A percentile compares a stretch with the other conserved stretches of the same genome.
These are phyloP conservation scores for Wickerhamomyces sp. DNA, from an alignment of 1,139 yeast genomes.

Conservation along the genomic window DNA sequence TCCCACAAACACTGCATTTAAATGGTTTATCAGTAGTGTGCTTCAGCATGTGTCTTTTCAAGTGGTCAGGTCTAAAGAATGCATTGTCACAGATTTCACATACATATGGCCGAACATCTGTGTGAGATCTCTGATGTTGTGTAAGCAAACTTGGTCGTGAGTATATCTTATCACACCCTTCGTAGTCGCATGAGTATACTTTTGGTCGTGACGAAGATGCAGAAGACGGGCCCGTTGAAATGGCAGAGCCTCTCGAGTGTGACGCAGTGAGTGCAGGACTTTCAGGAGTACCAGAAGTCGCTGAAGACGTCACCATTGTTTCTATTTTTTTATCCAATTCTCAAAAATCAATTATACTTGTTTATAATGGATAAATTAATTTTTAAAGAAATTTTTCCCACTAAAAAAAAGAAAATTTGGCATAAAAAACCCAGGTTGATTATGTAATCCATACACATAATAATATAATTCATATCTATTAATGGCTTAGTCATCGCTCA, in stretches of 20 bases:
- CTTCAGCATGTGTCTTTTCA: conserved; percentile 67
- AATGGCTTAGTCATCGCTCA: no score
- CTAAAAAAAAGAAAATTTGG: no score
- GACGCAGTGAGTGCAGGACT: not conserved
- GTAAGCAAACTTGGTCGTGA: conserved; percentile 77
- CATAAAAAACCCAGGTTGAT: no score
- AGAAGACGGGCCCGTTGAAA: conserved; percentile 25
- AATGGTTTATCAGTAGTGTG: conserved; percentile 68
- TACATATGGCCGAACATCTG: conserved; percentile 70
- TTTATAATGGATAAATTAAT: no score
- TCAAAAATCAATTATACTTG: no score
- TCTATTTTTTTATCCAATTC: not conserved
- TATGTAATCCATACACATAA: no score
- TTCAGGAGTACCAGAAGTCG: not conserved
- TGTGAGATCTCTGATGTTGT: conserved; percentile 77
- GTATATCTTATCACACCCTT: conserved; percentile 72
- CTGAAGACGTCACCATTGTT: not conserved
- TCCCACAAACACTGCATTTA: conserved; percentile 71
- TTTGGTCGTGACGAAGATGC: conserved; percentile 45
- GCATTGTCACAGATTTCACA: conserved; percentile 63
- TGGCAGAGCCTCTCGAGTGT: conserved; percentile 4
- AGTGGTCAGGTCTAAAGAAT: conserved; percentile 74
- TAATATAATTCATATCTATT: no score
- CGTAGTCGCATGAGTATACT: conserved; percentile 53
- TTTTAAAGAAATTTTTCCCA: no score